Evolutionary conservation across 306 rosid genomes (phyloP).

Genomic region (Begonia fuchsioides): DNA sequence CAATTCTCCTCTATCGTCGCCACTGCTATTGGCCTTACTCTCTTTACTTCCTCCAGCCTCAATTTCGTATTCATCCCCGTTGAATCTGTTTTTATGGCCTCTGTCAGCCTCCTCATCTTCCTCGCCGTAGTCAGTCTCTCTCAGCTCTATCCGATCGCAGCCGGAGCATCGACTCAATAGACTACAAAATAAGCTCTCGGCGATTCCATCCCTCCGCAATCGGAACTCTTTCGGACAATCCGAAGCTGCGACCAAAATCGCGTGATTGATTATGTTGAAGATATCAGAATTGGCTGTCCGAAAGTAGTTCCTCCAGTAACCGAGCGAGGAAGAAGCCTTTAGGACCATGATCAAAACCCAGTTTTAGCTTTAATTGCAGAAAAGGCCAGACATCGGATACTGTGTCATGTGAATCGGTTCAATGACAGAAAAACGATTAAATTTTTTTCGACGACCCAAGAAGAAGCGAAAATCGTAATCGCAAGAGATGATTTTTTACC

Average conservation of each 20-base stretch:
- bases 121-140: conserved; percentile 19
- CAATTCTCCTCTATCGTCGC: conserved; percentile 37
- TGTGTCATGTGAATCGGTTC: neutral
- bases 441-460: neutral
- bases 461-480: neutral
- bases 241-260: conserved; percentile 75
- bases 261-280: conserved; percentile 66
- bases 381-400: conserved; percentile 23
- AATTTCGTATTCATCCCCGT: conserved; percentile 23
- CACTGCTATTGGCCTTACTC: conserved; percentile 47
- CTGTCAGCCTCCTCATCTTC: conserved; percentile 14
- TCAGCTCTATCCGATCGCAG: conserved; percentile 48
- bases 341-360: conserved; percentile 18
- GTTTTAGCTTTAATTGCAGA: conserved; percentile 1
- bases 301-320: conserved; percentile 75
- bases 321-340: conserved; percentile 58
- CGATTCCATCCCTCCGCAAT: conserved; percentile 60
- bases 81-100: conserved; percentile 26
- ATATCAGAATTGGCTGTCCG: conserved; percentile 50
- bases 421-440: neutral
- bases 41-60: conserved; percentile 73
- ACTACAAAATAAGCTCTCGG: conserved; percentile 50
- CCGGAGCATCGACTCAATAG: conserved; percentile 46
- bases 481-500: neutral
- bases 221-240: conserved; percentile 78